Evolutionary conservation across 2,329 filamentous ascomycete genomes (phyloP).

Genomic region (Chrysosporium queenslandicum): DNA sequence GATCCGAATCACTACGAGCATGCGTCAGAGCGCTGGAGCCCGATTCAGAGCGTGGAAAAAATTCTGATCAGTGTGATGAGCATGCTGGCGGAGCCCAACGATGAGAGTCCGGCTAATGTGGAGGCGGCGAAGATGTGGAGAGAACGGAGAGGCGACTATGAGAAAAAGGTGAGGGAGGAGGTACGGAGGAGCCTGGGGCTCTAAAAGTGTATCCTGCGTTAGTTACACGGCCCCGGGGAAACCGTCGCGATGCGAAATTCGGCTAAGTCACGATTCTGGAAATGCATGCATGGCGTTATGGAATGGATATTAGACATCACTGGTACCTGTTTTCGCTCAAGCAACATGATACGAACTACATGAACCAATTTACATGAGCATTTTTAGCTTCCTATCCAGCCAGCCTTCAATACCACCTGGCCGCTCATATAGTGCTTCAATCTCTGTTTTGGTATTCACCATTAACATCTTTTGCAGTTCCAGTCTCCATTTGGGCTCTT

Average conservation of each 20-base stretch:
- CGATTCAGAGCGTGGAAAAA: constrained; percentile 89
- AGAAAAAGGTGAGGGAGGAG: constrained; percentile 71
- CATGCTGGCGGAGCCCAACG: constrained; percentile 84
- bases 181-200: constrained; percentile 70
- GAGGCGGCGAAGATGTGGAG: constrained; percentile 84
- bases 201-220: too few relatives aligned
- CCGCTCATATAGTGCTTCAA: constrained; percentile 45
- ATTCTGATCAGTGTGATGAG: constrained; percentile 88
- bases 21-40: constrained; percentile 83
- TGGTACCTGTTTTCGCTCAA: neutral
- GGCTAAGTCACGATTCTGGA: neutral
- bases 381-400: constrained; percentile 30
- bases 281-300: constrained; percentile 1
- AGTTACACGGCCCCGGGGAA: too few relatives aligned
- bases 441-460: constrained; percentile 53
- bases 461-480: constrained; percentile 54
- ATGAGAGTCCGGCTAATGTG: constrained; percentile 89
- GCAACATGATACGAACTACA: neutral
- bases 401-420: constrained; percentile 35
- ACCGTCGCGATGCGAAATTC: too few relatives aligned
- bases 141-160: constrained; percentile 70
- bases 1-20: constrained; percentile 90
- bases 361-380: neutral
- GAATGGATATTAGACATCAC: neutral
- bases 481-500: constrained; percentile 38